A percentile compares a stretch with the other conserved stretches of the same genome.
These are phyloP conservation scores for Amanita thiersii DNA, from an alignment of 768 basidiomycete species.

Conservation along the genomic window DNA sequence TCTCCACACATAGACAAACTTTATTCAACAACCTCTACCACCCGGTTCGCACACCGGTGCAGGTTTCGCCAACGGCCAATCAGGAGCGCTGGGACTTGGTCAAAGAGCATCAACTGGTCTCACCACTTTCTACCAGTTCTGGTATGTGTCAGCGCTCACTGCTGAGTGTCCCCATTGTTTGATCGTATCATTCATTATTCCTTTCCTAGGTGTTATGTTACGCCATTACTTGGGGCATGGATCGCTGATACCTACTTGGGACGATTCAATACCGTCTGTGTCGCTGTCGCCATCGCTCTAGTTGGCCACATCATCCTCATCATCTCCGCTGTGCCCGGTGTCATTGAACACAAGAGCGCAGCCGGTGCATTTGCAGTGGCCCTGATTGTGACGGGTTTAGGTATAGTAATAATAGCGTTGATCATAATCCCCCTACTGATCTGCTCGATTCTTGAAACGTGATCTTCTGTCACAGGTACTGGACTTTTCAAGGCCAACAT, in stretches of 20 bases:
- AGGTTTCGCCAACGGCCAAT: constrained; percentile 41
- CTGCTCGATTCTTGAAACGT: neutral
- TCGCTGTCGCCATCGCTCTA: constrained; percentile 50
- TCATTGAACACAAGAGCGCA: constrained; percentile 47
- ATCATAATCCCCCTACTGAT: neutral
- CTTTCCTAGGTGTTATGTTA: constrained; percentile 47
- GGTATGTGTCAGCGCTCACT: too few species aligned
- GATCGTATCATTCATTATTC: constrained; percentile 6
- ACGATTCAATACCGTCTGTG: constrained; percentile 65
- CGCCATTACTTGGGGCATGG: constrained; percentile 63
- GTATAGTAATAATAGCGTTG: too few species aligned
- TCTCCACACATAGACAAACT: constrained; percentile 53
- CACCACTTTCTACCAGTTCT: constrained; percentile 65
- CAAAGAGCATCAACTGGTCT: constrained; percentile 70
- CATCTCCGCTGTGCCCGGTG: constrained; percentile 55
- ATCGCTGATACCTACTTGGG: constrained; percentile 69
- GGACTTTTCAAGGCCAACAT: constrained; percentile 76
- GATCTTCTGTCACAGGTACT: constrained; percentile 31
- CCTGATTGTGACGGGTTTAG: constrained; percentile 51
- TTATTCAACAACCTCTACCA: constrained; percentile 67
- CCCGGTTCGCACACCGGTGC: constrained; percentile 58
- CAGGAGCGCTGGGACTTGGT: constrained; percentile 60
- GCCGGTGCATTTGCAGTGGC: constrained; percentile 48
- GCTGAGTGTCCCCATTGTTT: constrained; percentile 9
- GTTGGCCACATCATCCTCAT: constrained; percentile 62